phyloP scores from a whole-genome alignment of 1,139 yeast genomes.

The Geotrichum klebahnii region DNA sequence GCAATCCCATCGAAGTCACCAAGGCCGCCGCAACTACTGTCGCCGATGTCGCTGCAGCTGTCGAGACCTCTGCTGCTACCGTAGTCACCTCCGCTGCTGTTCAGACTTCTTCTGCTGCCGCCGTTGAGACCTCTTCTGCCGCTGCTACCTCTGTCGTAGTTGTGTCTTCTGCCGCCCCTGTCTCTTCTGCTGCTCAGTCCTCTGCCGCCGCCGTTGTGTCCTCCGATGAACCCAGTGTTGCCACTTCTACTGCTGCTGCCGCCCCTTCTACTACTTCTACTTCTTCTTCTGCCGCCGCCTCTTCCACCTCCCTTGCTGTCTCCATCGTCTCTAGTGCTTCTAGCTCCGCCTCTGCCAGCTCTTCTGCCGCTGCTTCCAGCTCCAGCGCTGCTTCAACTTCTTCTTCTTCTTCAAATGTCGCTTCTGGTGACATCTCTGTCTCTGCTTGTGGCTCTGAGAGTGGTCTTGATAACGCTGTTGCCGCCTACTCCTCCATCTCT shows the following conservation, averaged over 20 bases:
- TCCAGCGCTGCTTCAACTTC: background rate
- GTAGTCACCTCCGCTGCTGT: slow-evolving; percentile 18
- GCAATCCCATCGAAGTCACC: slow-evolving; percentile 44
- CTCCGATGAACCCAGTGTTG: slow-evolving; percentile 14
- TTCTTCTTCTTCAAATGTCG: background rate
- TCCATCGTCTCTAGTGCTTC: slow-evolving; percentile 31
- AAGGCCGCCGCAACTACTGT: slow-evolving; percentile 26
- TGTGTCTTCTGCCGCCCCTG: slow-evolving; percentile 22
- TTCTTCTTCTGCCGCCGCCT: slow-evolving; percentile 18
- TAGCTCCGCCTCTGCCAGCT: slow-evolving; percentile 25
- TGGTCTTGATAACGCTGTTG: slow-evolving; percentile 51
- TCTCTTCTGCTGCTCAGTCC: slow-evolving; percentile 35
- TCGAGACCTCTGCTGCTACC: slow-evolving; percentile 22
- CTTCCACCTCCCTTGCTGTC: slow-evolving; percentile 8
- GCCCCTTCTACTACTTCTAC: slow-evolving; percentile 33
- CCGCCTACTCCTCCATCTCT: slow-evolving; percentile 51
- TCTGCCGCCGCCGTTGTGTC: slow-evolving; percentile 33
- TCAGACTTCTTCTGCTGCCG: slow-evolving; percentile 10
- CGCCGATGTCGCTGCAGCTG: slow-evolving; percentile 21
- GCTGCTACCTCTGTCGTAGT: slow-evolving; percentile 31
- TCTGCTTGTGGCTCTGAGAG: slow-evolving; percentile 32
- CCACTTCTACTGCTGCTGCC: slow-evolving; percentile 33
- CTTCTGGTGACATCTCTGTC: slow-evolving; percentile 28
- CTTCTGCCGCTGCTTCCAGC: slow-evolving; percentile 17
- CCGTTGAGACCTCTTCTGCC: slow-evolving; percentile 5